Conservation (phyloP, 305 asterid genomes). For the Rubia peregrina region DNA sequence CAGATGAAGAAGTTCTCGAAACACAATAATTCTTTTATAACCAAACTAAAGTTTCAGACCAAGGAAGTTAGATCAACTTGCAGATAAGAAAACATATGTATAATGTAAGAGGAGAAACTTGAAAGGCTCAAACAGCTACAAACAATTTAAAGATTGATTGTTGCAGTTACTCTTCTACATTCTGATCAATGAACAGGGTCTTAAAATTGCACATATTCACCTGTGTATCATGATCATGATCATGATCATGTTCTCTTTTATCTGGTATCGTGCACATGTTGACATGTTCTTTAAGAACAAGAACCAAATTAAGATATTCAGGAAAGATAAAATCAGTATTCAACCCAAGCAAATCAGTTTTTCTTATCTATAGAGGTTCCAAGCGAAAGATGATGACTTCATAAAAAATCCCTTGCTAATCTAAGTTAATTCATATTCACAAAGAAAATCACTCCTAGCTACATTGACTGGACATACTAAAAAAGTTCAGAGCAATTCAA, state of each 20-base stretch:
- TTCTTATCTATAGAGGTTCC: not conserved
- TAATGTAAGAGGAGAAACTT: not conserved
- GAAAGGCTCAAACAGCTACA: not conserved
- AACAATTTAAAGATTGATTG: not conserved
- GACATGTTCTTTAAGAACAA: not conserved
- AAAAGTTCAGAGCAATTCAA: not conserved
- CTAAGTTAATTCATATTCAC: not conserved
- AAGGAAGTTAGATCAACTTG: not conserved
- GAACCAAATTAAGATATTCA: not conserved
- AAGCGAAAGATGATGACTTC: not conserved
- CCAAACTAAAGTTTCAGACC: not conserved
- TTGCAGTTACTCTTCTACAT: not conserved
- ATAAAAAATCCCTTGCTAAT: not conserved
- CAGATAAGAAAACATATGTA: not conserved
- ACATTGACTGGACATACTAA: not conserved
- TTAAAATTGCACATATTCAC: not conserved
- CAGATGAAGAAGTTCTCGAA: not conserved
- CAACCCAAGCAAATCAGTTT: not conserved
- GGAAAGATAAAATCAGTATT: not conserved
- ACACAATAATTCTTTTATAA: not conserved
- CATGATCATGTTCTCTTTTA: not conserved
- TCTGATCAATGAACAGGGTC: not conserved
- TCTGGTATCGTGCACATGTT: not conserved
- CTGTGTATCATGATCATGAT: too few relatives aligned
- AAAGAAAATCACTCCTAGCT: not conserved